Evolutionary conservation across 108 stramenopile genomes (phyloP).

Genomic region (Skeletonema potamos): DNA sequence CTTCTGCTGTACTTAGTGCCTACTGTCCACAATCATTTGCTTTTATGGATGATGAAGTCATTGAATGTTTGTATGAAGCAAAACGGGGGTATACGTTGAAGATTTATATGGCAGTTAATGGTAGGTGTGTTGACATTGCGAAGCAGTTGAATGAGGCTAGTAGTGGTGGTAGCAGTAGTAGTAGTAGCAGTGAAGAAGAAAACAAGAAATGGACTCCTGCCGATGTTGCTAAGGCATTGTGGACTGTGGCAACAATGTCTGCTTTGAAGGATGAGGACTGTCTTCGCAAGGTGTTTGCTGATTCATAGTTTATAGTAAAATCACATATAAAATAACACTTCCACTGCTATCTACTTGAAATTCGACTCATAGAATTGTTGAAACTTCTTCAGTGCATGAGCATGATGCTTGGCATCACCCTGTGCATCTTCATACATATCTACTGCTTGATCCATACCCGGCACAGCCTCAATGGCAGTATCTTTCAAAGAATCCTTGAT

Average conservation of each 20-base stretch:
- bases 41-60: conserved; percentile 88
- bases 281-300: background rate
- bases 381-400: background rate
- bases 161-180: background rate
- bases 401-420: background rate
- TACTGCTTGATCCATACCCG: conserved; percentile 6
- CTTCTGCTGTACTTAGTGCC: conserved; percentile 62
- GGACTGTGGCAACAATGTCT: conserved; percentile 66
- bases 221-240: conserved; percentile 62
- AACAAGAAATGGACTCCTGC: conserved; percentile 52
- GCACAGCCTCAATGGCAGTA: conserved; percentile 24
- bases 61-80: conserved; percentile 65
- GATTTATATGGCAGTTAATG: conserved; percentile 57
- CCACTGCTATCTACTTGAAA: conserved; percentile 1
- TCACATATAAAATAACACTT: background rate
- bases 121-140: conserved; percentile 47
- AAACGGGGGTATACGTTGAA: conserved; percentile 65
- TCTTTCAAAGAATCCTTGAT: conserved; percentile 32
- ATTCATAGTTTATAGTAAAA: background rate
- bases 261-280: conserved; percentile 20
- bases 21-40: conserved; percentile 59
- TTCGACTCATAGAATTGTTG: background rate
- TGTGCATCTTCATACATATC: conserved; percentile 6
- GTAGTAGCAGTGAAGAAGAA: background rate
- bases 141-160: conserved; percentile 19